Base-by-base conservation (phyloP, 805 yeast species). In the Saturnispora mendoncae region DNA sequence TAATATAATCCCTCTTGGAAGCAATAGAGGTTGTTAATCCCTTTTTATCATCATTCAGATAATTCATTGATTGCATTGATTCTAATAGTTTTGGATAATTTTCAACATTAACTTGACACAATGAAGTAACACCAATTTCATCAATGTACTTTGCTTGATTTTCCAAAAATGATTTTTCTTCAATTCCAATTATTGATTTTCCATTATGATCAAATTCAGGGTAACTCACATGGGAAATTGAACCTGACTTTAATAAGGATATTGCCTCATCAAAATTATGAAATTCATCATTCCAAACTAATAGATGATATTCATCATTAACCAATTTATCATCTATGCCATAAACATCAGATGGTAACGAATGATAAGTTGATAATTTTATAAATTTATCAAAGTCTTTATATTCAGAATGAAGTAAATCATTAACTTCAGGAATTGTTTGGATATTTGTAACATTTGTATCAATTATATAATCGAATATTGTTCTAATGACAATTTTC, bases 271-370 rank as follows among this genome's bases (percentile, higher is more conserved):
- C 64, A 48, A 69, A 73, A 50, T 75, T 72, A 52, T 84, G 92
- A 48, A 66, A 68, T 51, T 84, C 92, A 53, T 84, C 94, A 56
- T 84, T 84, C 82, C 88, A 84, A n/a, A 81, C 64, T 18, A 79
- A 54, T 25, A 82, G 63, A 32, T 65, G 60, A 62, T 71, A 78
- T 12, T 64, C 45, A 6, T 48, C 48, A 12, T 32, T 25, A 32
- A 20, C 25, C 14, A 32, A 10, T 1, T 17, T 18, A 48, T 68
- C 74, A 8, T 38, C 57, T 0, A 53, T 56, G 2, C 62, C 65
- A 43, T 69, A 69, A 20, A 47, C 50, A 17, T 46, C 47, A 3
- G 46, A 33, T 0, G 70, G 64, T 6, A 69, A 54, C 4, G 58
- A 48, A 2, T 69, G 53, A 13, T 46, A 10, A 26, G 29, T n/a